A percentile compares a stretch with the other conserved stretches of the same genome.
These are phyloP conservation scores for Arthrobotrys musiformis DNA, from an alignment of 2,329 filamentous ascomycete genomes.

Conservation along the genomic window DNA sequence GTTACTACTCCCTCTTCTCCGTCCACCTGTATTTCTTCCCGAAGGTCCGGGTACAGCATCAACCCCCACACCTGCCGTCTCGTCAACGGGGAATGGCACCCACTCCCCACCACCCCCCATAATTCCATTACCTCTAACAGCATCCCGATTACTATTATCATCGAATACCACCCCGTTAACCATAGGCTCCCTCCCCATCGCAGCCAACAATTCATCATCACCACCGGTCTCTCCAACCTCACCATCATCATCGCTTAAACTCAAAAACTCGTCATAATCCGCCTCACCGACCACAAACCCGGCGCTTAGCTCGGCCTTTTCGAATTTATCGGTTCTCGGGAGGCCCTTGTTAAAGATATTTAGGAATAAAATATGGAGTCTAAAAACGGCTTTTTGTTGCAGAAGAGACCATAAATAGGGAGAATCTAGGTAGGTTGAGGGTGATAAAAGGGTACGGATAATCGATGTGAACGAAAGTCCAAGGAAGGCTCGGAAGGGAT, in stretches of 20 bases:
- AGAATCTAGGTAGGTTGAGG: conserved; percentile 52
- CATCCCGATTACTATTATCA: background rate
- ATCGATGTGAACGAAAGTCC: conserved; percentile 51
- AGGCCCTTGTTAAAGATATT: conserved; percentile 52
- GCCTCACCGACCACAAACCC: conserved; percentile 50
- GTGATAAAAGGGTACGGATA: conserved; percentile 49
- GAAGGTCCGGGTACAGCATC: conserved; percentile 25
- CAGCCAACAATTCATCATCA: conserved; percentile 31
- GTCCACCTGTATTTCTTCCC: background rate
- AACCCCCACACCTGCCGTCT: conserved; percentile 17
- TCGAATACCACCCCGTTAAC: conserved; percentile 11
- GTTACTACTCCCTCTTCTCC: conserved; percentile 16
- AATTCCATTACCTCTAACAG: conserved; percentile 4
- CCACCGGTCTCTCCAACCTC: conserved; percentile 43
- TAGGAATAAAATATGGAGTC: conserved; percentile 47
- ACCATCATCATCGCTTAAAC: conserved; percentile 34
- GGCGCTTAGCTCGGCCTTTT: conserved; percentile 38
- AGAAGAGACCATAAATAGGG: conserved; percentile 52
- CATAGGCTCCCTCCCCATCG: conserved; percentile 5
- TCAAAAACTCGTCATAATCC: conserved; percentile 53
- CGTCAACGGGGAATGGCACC: conserved; percentile 38
- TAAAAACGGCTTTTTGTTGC: conserved; percentile 51
- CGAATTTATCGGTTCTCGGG: conserved; percentile 49
- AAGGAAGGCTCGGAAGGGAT: conserved; percentile 57
- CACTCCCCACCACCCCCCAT: conserved; percentile 19